Percentiles rank a stretch among this genome's conserved stretches.
These are phyloP conservation scores for Bonia amplexicaulis DNA, from an alignment of 176 grass and related monocot genomes.

Conservation along the genomic window DNA sequence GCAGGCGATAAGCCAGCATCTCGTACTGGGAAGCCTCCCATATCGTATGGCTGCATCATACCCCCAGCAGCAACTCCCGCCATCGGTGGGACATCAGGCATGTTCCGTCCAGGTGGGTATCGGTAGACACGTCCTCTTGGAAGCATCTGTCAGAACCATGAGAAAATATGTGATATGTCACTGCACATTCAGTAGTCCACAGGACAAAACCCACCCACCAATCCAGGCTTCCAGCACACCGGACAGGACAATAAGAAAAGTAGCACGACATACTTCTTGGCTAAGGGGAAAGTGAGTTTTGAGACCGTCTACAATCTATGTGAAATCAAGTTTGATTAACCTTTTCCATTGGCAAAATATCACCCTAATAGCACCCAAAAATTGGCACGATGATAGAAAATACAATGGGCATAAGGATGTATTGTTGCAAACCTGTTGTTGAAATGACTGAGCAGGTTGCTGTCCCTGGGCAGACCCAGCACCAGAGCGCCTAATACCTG, in stretches of 20 bases:
- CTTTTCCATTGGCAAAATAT: not conserved
- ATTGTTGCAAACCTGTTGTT: constrained; percentile 62
- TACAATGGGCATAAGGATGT: not conserved
- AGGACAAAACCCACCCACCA: not conserved
- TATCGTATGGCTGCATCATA: constrained; percentile 74
- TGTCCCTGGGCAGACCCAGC: constrained; percentile 56
- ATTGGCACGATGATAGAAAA: not conserved
- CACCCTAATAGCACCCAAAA: not conserved
- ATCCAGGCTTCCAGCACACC: not conserved
- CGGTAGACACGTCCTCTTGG: constrained; percentile 74
- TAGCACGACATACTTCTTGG: not conserved
- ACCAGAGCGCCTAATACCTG: constrained; percentile 62
- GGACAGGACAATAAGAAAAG: not conserved
- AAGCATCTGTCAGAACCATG: constrained; percentile 56
- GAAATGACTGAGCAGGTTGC: constrained; percentile 59
- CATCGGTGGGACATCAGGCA: constrained; percentile 55
- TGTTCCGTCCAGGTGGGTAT: constrained; percentile 69
- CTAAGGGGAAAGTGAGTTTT: not conserved
- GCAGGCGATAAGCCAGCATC: constrained; percentile 60
- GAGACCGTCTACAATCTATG: not conserved
- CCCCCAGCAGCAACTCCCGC: constrained; percentile 53
- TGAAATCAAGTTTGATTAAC: not conserved
- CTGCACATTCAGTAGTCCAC: not conserved
- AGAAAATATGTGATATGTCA: not conserved
- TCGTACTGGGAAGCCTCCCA: constrained; percentile 53